phyloP scores from a whole-genome alignment of 768 basidiomycete species.

The Tulasnella sp. region DNA sequence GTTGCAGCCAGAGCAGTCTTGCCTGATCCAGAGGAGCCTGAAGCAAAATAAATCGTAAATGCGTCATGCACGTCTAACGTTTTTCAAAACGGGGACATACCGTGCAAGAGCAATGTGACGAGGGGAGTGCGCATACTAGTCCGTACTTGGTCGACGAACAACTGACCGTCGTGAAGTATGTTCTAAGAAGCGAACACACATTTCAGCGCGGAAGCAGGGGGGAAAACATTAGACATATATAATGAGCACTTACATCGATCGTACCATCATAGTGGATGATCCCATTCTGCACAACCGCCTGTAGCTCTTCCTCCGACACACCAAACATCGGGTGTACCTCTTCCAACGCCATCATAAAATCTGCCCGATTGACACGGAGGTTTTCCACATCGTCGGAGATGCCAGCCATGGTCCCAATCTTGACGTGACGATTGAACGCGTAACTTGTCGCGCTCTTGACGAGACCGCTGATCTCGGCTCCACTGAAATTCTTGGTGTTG shows the following conservation, averaged over 20 bases:
- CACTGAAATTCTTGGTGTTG: conserved; percentile 92
- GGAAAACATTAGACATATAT: background rate
- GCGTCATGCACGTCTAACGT: no score
- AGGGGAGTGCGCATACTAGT: conserved; percentile 83
- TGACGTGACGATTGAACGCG: conserved; percentile 94
- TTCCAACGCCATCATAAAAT: conserved; percentile 84
- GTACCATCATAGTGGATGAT: conserved; percentile 77
- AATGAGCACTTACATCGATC: conserved; percentile 54
- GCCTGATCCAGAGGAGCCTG: conserved; percentile 73
- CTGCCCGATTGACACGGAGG: conserved; percentile 70
- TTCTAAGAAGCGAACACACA: conserved; percentile 44
- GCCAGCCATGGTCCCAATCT: conserved; percentile 94
- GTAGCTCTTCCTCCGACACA: conserved; percentile 92
- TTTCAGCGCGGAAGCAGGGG: no score
- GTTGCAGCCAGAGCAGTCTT: conserved; percentile 93
- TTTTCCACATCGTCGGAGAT: conserved; percentile 94
- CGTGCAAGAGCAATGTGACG: conserved; percentile 82
- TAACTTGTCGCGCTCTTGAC: conserved; percentile 98
- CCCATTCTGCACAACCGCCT: conserved; percentile 88
- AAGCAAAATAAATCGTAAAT: background rate
- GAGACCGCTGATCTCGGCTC: conserved; percentile 90
- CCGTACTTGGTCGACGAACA: conserved; percentile 91
- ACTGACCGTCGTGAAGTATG: conserved; percentile 70
- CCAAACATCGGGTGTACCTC: conserved; percentile 97
- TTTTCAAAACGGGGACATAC: conserved; percentile 20